Evolutionary conservation across 441 rosid genomes (phyloP), one percentile per base, ranked within the genome.

Genomic region (Erodium trifolium): DNA sequence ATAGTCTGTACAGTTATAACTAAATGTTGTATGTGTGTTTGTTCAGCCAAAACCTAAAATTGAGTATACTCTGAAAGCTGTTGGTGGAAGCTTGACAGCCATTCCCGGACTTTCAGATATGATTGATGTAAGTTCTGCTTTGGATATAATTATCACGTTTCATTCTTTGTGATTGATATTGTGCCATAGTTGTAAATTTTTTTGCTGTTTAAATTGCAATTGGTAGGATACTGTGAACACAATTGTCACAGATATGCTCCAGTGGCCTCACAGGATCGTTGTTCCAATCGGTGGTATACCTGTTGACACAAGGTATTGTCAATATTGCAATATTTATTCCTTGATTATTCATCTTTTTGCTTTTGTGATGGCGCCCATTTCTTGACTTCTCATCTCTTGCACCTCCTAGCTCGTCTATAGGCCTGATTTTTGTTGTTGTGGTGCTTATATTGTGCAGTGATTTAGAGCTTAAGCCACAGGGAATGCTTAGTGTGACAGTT

Each of bases 231-330:
- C 91, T 0, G 97, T 94, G 73, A 49, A 92, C 70, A 63, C 97
- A 27, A 94, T 94, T 70, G 88, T 94, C 67, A 76, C 80, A 68
- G 96, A 94, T 77, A 94, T 79, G 94, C 98, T 94, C 77, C 96
- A 90, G 79, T 94, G 98, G 99, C 99, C 99, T 37, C 97, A 88
- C 80, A 88, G 98, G 82, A 87, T 94, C 70, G 97, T 92, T 68
- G 93, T 94, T 71, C 99, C 99, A 23, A 78, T 94, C 67, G 99
- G 97, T 76, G 99, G 96, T 74, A 76, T 86, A 71, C 89, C 92
- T 73, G 92, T 90, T 67, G 99, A 94, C 80, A 78, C 80, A 43
- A 91, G 96, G 99, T 93, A 75, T 70, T 41, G 47, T 41, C 47
- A 41, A 5, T 41, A 41, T 41, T 41, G 47, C 47, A 41, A 41